Percentiles rank a stretch among this genome's conserved stretches.
Evolutionary conservation across 768 basidiomycete genomes (phyloP).

Genomic region (Piloderma croceum): DNA sequence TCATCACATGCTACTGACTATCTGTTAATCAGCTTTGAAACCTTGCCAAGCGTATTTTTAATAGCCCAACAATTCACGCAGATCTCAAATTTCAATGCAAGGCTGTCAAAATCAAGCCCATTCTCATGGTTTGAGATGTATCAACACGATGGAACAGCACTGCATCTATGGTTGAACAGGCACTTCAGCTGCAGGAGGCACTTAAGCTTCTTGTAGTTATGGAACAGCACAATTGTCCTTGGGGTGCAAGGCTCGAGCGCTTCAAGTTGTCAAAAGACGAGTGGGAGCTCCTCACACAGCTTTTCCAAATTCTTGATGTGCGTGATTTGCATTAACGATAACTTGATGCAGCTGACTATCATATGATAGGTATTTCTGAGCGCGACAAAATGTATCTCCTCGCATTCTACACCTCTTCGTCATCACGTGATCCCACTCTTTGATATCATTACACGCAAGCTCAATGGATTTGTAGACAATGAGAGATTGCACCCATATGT

Average conservation of each 20-base stretch:
- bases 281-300: constrained; percentile 19
- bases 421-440: constrained; percentile 27
- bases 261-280: constrained; percentile 14
- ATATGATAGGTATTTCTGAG: constrained; percentile 19
- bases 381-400: constrained; percentile 21
- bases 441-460: constrained; percentile 17
- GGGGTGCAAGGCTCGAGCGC: constrained; percentile 9
- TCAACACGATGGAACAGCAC: constrained; percentile 13
- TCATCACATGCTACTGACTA: no score
- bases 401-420: constrained; percentile 15
- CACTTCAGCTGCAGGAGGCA: constrained; percentile 8
- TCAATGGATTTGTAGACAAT: constrained; percentile 18
- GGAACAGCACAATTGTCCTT: constrained; percentile 15
- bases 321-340: constrained; percentile 3
- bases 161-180: constrained; percentile 4
- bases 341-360: neutral
- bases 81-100: constrained; percentile 14
- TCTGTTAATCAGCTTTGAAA: no score
- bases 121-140: constrained; percentile 2
- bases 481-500: constrained; percentile 5
- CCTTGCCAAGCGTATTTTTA: no score
- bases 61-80: no score
- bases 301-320: constrained; percentile 20
- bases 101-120: constrained; percentile 8
- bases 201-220: constrained; percentile 13